phyloP scores from a whole-genome alignment of 148 eudicot species.

The Vaccinium vitisidaea region DNA sequence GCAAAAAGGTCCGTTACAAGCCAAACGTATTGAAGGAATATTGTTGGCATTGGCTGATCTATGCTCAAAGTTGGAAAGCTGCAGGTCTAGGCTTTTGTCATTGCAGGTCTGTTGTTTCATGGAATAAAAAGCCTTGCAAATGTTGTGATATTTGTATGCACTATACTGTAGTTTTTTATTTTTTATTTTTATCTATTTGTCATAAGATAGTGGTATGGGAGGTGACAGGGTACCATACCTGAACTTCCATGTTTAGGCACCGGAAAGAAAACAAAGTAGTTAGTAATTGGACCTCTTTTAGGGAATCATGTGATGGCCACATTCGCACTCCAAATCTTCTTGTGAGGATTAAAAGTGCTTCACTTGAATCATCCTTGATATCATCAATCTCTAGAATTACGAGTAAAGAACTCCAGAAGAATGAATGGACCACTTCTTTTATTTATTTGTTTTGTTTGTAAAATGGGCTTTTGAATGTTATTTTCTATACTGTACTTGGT shows the following conservation, averaged over 20 bases:
- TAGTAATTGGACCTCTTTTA: neutral
- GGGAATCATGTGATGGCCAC: neutral
- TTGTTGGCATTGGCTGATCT: conserved; percentile 73
- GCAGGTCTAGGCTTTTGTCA: conserved; percentile 66
- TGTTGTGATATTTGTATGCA: neutral
- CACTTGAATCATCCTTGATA: neutral
- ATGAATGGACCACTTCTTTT: neutral
- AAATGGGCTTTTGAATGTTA: neutral
- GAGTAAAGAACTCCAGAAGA: neutral
- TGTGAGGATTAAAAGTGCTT: neutral
- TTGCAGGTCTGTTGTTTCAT: conserved; percentile 65
- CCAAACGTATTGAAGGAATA: conserved; percentile 76
- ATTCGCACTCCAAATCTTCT: neutral
- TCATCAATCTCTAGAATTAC: neutral
- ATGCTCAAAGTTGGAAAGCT: conserved; percentile 83
- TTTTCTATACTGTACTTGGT: neutral
- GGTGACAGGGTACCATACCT: too few species aligned
- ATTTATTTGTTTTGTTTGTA: neutral
- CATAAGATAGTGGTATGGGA: too few species aligned
- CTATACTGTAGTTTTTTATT: neutral
- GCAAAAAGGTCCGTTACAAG: conserved; percentile 36
- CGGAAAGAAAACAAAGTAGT: neutral
- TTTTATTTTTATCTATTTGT: neutral
- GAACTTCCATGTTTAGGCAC: too few species aligned
- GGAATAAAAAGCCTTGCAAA: neutral